These are phyloP conservation scores for Diaporthe batatas DNA, from an alignment of 2,329 filamentous ascomycete species.

Conservation along the genomic window DNA sequence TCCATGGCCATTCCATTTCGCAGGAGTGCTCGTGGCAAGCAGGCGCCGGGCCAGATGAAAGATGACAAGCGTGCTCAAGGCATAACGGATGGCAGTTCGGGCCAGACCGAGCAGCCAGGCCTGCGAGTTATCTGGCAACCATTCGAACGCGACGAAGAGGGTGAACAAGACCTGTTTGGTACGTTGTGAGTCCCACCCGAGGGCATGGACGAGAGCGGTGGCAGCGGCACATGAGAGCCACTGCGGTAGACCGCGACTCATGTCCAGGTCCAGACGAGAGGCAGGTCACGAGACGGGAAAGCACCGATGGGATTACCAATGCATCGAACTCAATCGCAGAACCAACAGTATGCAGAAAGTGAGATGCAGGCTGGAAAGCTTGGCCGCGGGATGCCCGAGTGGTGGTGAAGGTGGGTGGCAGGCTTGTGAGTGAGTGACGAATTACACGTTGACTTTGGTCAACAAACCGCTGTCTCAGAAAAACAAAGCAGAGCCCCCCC, in stretches of 20 bases:
- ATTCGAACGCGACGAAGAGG: conserved; percentile 4
- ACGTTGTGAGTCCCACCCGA: conserved; percentile 35
- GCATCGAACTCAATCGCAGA: conserved; percentile 12
- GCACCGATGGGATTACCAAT: neutral
- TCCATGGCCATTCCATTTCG: conserved; percentile 37
- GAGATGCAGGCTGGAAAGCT: conserved; percentile 7
- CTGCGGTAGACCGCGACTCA: conserved; percentile 28
- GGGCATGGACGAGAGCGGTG: neutral
- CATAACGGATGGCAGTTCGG: conserved; percentile 14
- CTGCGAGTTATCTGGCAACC: neutral
- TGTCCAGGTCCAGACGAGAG: conserved; percentile 36
- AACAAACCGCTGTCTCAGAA: no score
- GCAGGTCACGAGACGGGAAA: neutral
- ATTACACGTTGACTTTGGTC: conserved; percentile 17
- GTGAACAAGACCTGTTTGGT: conserved; percentile 34
- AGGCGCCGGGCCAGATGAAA: conserved; percentile 15
- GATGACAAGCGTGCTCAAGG: conserved; percentile 3
- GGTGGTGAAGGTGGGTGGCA: neutral
- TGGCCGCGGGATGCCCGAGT: conserved; percentile 7
- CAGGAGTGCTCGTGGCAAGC: conserved; percentile 17
- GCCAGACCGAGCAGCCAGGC: neutral
- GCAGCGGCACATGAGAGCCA: conserved; percentile 39
- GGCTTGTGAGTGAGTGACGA: neutral
- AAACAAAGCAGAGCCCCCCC: no score
- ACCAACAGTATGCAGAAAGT: neutral